These are phyloP conservation scores for Aphanomyces astaci DNA, from an alignment of 352 stramenopile genomes.

Conservation along the genomic window DNA sequence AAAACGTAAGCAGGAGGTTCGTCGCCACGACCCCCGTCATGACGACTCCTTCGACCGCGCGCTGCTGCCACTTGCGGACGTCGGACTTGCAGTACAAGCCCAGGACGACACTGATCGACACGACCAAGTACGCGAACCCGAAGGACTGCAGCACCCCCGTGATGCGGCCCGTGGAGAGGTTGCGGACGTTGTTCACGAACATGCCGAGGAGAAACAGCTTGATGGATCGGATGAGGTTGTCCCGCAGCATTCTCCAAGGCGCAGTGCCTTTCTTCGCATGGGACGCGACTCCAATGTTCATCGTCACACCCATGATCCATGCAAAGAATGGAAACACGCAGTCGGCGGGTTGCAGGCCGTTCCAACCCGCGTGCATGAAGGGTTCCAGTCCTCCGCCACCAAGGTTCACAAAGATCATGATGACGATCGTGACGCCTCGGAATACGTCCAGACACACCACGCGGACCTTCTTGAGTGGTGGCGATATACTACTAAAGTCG, in stretches of 20 bases:
- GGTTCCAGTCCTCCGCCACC: constrained; percentile 53
- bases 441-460: constrained; percentile 54
- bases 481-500: no score
- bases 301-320: constrained; percentile 67
- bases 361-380: constrained; percentile 69
- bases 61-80: background rate
- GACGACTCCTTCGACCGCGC: constrained; percentile 3
- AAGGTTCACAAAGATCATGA: constrained; percentile 88
- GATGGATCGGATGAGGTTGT: constrained; percentile 27
- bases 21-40: background rate
- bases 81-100: background rate
- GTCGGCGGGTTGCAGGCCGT: constrained; percentile 67
- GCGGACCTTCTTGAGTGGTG: no score
- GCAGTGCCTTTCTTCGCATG: background rate
- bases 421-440: constrained; percentile 56
- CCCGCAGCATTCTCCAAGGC: background rate
- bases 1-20: constrained; percentile 51
- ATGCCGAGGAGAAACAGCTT: constrained; percentile 61
- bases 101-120: background rate
- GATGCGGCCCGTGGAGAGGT: constrained; percentile 53
- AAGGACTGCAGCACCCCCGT: constrained; percentile 28
- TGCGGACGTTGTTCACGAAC: constrained; percentile 58
- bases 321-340: constrained; percentile 75
- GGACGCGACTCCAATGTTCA: constrained; percentile 8
- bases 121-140: constrained; percentile 18